Conservation (phyloP, 176 grass and related monocot genomes). For the Eremochloa ophiuroides region DNA sequence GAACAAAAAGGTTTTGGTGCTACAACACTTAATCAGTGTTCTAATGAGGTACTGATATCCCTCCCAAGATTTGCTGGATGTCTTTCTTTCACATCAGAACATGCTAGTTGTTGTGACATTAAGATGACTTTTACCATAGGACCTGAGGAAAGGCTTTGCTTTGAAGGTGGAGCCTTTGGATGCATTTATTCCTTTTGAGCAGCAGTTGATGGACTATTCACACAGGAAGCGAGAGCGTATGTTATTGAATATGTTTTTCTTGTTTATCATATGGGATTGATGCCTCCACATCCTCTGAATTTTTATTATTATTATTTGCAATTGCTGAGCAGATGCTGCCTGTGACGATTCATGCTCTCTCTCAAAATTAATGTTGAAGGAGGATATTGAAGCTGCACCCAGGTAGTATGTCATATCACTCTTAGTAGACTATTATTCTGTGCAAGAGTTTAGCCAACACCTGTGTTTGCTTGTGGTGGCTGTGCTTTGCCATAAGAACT, state of each 20-base stretch:
- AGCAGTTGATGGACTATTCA: conserved; percentile 33
- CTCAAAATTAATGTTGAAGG: conserved; percentile 52
- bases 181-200: conserved; percentile 32
- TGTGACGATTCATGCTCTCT: conserved; percentile 35
- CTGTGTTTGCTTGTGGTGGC: background rate
- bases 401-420: conserved; percentile 24
- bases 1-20: conserved; percentile 6
- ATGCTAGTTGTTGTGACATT: background rate
- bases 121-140: conserved; percentile 25
- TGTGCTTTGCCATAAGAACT: background rate
- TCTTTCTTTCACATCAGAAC: background rate
- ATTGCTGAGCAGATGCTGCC: conserved; percentile 24
- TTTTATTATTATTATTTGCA: background rate
- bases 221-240: conserved; percentile 36
- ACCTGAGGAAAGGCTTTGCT: conserved; percentile 39
- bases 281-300: background rate
- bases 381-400: conserved; percentile 34
- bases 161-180: conserved; percentile 44
- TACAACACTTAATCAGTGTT: conserved; percentile 3
- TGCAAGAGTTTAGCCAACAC: background rate
- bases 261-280: background rate
- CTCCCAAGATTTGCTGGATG: background rate
- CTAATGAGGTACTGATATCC: conserved; percentile 27
- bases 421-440: background rate
- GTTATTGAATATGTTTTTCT: conserved; percentile 21